Evolutionary conservation across 176 grass and related monocot species (phyloP), one percentile per base, ranked within the genome.

Genomic region (Phyllostachys edulis): DNA sequence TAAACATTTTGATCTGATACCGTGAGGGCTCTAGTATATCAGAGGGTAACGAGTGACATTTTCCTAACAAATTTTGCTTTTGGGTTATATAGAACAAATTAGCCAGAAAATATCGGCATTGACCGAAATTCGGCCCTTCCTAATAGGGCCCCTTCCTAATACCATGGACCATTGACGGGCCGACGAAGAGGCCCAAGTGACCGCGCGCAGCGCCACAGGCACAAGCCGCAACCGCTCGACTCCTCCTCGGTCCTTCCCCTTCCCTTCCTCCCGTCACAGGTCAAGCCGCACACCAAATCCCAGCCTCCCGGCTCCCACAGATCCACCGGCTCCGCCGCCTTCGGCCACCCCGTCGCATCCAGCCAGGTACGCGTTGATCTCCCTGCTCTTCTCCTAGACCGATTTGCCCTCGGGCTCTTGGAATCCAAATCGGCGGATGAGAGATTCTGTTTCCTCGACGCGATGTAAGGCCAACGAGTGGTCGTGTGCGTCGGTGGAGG

Each of bases 241-340:
- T 50, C 32, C 70, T 61, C 41, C n/a, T n/a, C n/a, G n/a, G n/a
- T n/a, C n/a, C 0, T 36, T 59, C 39, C 39, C 40, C 75, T 50
- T 34, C 62, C 23, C 12, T 59, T 84, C 75, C 17, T 73, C 69
- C 44, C 71, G 71, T 76, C 71, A 38, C 71, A 38, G 78, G 83
- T 77, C 71, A 59, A 55, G 54, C 54, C 3, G 18, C 34, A 36
- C 77, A 1, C 55, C 59, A 46, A 41, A 74, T 54, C 27, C 62
- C 38, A 49, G 37, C 37, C 56, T 37, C 81, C 20, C 75, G 37
- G 24, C 67, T 37, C 81, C 20, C 68, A 47, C 88, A 78, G 88
- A 86, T 82, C 88, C 73, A 47, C 56, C 78, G 5, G 29, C 77
- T 59, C 56, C 83, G 78, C 73, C 84, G 88, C 67, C 84, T 77